Base-by-base conservation (phyloP, 192 early-diverging fungal species). In the Backusella parvicylindrica region DNA sequence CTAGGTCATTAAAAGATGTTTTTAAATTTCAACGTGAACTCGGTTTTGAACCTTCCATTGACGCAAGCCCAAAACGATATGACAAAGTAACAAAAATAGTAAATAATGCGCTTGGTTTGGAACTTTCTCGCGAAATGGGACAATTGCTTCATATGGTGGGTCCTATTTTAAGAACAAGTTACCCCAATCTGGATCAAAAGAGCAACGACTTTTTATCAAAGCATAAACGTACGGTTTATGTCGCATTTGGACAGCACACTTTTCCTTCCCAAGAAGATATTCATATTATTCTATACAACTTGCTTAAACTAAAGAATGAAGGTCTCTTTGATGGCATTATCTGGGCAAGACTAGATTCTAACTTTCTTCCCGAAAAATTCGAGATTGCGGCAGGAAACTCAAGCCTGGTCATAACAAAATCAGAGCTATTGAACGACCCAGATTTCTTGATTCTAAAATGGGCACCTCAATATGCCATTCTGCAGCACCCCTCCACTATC, bases 291-390 rank as follows among this genome's bases (percentile, higher is more conserved):
- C 32, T 79, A 32, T 63, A 72, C 43, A 35, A 80, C 0, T 31
- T 82, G 9, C n/a, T 68, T 38, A 35, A 36, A 37, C 66, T 68
- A 5, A 26, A 11, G 3, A 13, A 72, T 31, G 64, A 75, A 41
- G 56, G 74, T 15, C 50, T 66, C 26, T 18, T 84, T 64, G 82
- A 84, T 71, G 82, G 80, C 1, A 47, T 82, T 15, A 64, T 84
- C 15, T 84, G 83, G 83, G 56, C 75, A 13, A 33, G 33, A 37
- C 35, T 68, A 0, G 66, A 21, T 15, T 3, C 7, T 26, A 36
- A 18, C 2, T 2, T 13, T 13, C 18, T 68, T 11, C 66, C 66
- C 3, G 18, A 68, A 68, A 13, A 36, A 36, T 9, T 68, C 0
- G n/a, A 37, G 6, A 65, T 33, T 21, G 35, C 33, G 21, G 38